phyloP scores from a whole-genome alignment of 2,329 filamentous ascomycete species.

The Exophiala spinifera region DNA sequence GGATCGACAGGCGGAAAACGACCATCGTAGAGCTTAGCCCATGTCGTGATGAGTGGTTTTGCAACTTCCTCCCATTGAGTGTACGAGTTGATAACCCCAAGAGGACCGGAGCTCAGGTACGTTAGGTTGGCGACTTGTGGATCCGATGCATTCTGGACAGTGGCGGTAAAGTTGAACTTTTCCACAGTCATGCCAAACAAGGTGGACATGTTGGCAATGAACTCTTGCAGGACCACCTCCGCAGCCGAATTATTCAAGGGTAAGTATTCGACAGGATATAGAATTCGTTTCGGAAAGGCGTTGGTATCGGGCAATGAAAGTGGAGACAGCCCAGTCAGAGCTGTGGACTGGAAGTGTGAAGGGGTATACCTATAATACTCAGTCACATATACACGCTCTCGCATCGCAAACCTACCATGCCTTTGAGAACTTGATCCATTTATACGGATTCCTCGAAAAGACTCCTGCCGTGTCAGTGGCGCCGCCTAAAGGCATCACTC shows the following conservation, averaged over 20 bases:
- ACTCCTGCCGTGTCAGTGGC: conserved; percentile 48
- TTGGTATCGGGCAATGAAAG: conserved; percentile 4
- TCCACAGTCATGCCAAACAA: conserved; percentile 2
- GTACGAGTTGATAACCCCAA: conserved; percentile 6
- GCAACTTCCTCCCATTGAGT: conserved; percentile 14
- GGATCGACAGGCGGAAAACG: conserved; percentile 34
- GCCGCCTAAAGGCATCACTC: conserved; percentile 43
- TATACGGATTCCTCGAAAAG: conserved; percentile 34
- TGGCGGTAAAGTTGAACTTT: conserved; percentile 3
- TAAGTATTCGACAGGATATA: conserved; percentile 5
- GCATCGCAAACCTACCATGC: conserved; percentile 1
- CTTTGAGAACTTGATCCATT: conserved; percentile 22
- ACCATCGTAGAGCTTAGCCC: conserved; percentile 27
- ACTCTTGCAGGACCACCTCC: conserved; percentile 2
- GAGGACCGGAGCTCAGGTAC: neutral
- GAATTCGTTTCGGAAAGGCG: conserved; percentile 2
- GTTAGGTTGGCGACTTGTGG: conserved; percentile 5
- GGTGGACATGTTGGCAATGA: conserved; percentile 4
- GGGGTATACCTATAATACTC: conserved; percentile 1
- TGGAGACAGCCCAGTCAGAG: conserved; percentile 1
- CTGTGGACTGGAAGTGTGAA: neutral
- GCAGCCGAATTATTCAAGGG: conserved; percentile 7
- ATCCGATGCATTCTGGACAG: conserved; percentile 3
- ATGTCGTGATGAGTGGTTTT: conserved; percentile 30
- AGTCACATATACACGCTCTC: neutral